Percentiles rank a stretch among this genome's conserved stretches.
Evolutionary conservation across 108 stramenopile genomes (phyloP).

Genomic region (Nannochloropsis salina): DNA sequence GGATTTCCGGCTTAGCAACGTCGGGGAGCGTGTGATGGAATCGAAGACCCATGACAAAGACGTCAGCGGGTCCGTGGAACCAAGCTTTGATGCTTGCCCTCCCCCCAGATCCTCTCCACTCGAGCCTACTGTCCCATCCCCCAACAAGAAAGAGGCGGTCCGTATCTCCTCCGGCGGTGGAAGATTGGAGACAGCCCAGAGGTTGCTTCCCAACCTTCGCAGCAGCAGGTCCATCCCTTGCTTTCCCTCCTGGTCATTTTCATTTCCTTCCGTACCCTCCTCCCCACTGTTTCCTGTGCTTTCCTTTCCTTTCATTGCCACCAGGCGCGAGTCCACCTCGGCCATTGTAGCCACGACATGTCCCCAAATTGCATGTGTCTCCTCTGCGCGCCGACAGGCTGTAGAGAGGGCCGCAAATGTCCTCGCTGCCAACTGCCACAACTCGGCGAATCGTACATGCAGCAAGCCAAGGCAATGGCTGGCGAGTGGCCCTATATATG

Average conservation of each 20-base stretch:
- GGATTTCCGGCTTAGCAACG: not conserved
- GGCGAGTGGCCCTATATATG: not conserved
- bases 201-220: not conserved
- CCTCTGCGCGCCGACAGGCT: not conserved
- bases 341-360: slow-evolving; percentile 10
- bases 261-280: not conserved
- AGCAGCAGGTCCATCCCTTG: not conserved
- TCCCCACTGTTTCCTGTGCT: not conserved
- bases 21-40: not conserved
- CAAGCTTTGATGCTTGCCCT: not conserved
- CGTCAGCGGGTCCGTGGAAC: not conserved
- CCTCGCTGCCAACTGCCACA: not conserved
- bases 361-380: not conserved
- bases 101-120: not conserved
- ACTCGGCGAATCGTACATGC: not conserved
- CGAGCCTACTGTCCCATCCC: not conserved
- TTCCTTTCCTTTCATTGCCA: not conserved
- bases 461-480: not conserved
- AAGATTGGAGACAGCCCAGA: not conserved
- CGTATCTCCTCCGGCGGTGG: not conserved
- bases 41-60: not conserved
- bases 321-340: not conserved
- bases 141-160: not conserved
- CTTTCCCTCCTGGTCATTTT: not conserved
- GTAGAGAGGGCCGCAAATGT: not conserved